Evolutionary conservation across 78 protist genomes (phyloP), one percentile per base, ranked within the genome.

Genomic region (Pigoraptor vietnamica): DNA sequence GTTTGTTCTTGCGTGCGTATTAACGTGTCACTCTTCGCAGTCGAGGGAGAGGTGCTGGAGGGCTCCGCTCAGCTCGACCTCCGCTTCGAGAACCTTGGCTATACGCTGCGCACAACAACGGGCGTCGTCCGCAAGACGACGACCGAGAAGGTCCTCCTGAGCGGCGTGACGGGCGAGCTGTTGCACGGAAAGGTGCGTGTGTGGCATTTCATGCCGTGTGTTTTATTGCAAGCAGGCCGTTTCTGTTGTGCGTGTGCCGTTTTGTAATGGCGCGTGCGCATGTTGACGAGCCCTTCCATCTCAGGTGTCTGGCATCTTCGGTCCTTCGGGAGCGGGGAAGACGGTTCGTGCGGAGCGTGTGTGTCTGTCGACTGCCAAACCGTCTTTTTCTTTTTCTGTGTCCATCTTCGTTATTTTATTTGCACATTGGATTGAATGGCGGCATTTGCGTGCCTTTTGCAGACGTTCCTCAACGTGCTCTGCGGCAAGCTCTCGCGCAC

Each of bases 241-340:
- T 48, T 6, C 14, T 48, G 67, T 6, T 48, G 67, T 14, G 6
- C 67, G 67, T 48, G 67, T 48, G 6, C 67, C 6, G 6, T 48
- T 48, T 48, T 21, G 67, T 48, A 14, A 14, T 48, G 67, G 67
- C 67, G 29, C 29, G 67, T 48, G 29, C 67, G 6, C 67, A 14
- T 48, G 67, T 48, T 21, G 6, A 6, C 14, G 14, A 48, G 29
- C 14, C 29, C 14, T 48, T 48, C 67, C 67, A 48, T 48, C 14
- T 24, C 34, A 48, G 40, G 23, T 90, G 25, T 10, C 37, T 19
- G 93, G 90, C 87, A 89, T 94, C 40, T 2, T 94, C 21, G 96
- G 96, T 21, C 94, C 94, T 0, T 83, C 96, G 2, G 96, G 96
- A 6, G 91, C 93, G 24, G 96, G 96, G 1, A 95, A 95, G 90